phyloP scores from a whole-genome alignment of 192 early-diverging fungal species.

The Backusella luteola region DNA sequence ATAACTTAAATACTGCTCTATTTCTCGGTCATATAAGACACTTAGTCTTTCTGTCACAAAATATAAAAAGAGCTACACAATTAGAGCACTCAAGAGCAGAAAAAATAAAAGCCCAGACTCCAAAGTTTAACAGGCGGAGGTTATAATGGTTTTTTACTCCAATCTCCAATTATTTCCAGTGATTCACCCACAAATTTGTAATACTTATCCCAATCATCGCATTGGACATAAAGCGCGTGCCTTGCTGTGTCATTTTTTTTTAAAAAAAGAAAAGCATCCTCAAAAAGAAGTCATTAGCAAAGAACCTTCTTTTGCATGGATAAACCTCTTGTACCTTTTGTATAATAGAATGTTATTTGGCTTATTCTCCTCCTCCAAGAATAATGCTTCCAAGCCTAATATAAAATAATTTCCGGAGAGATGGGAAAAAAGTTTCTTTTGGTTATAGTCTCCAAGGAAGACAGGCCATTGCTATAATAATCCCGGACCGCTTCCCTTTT shows the following conservation, averaged over 20 bases:
- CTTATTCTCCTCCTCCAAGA: neutral
- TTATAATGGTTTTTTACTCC: neutral
- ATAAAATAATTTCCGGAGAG: neutral
- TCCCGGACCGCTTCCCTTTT: neutral
- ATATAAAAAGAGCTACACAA: neutral
- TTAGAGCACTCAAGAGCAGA: neutral
- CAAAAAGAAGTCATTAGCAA: neutral
- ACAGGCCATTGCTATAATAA: neutral
- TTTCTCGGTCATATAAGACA: neutral
- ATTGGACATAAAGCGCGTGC: neutral
- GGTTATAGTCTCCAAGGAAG: neutral
- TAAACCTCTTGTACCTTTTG: neutral
- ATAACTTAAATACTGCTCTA: neutral
- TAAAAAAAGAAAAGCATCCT: neutral
- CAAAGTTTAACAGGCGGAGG: neutral
- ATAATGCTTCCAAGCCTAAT: neutral
- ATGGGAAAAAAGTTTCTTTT: neutral
- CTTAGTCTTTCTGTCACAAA: neutral
- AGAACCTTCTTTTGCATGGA: neutral
- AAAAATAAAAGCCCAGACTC: neutral
- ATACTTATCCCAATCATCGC: slow-evolving; percentile 7
- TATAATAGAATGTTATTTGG: neutral
- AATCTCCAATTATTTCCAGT: slow-evolving; percentile 3
- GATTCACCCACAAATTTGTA: slow-evolving; percentile 1
- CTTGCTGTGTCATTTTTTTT: neutral